A percentile compares a stretch with the other conserved stretches of the same genome.
phyloP scores from a whole-genome alignment of 805 yeast species.

The Candida vartiovaarae region DNA sequence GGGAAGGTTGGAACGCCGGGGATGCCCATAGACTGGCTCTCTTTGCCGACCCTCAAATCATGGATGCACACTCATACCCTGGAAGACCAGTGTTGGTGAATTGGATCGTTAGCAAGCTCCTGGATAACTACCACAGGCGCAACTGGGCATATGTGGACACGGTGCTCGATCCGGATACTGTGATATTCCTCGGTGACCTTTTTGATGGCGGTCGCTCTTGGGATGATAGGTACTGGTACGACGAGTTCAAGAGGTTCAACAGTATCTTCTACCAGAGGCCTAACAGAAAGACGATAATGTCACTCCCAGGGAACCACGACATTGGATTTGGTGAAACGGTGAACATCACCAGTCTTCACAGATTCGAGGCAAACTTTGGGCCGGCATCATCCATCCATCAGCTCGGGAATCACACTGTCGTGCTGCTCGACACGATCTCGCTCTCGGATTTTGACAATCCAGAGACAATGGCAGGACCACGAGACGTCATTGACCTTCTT shows the following conservation, averaged over 20 bases:
- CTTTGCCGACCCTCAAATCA: slow-evolving; percentile 91
- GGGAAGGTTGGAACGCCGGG: slow-evolving; percentile 52
- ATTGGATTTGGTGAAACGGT: slow-evolving; percentile 86
- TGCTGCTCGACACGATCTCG: slow-evolving; percentile 79
- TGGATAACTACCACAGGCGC: slow-evolving; percentile 75
- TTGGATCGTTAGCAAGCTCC: slow-evolving; percentile 49
- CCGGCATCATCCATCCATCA: slow-evolving; percentile 45
- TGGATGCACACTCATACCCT: slow-evolving; percentile 86
- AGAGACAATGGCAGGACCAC: slow-evolving; percentile 39
- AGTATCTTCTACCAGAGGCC: slow-evolving; percentile 53
- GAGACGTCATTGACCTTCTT: slow-evolving; percentile 41
- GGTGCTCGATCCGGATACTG: slow-evolving; percentile 63
- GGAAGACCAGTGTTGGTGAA: slow-evolving; percentile 46
- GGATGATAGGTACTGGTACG: slow-evolving; percentile 62
- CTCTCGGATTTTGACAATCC: slow-evolving; percentile 51
- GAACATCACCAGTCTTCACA: slow-evolving; percentile 41
- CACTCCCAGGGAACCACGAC: slow-evolving; percentile 92
- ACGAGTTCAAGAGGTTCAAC: slow-evolving; percentile 65
- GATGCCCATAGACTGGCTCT: slow-evolving; percentile 47
- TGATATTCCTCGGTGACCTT: slow-evolving; percentile 81
- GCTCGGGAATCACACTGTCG: slow-evolving; percentile 64
- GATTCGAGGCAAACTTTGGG: slow-evolving; percentile 75
- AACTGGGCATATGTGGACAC: slow-evolving; percentile 59
- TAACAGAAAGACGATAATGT: slow-evolving; percentile 35
- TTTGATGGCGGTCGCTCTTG: slow-evolving; percentile 94